Percentiles rank a stretch among this genome's conserved stretches.
Evolutionary conservation across 306 rosid genomes (phyloP).

Genomic region (Oxytropis ochrocephala): DNA sequence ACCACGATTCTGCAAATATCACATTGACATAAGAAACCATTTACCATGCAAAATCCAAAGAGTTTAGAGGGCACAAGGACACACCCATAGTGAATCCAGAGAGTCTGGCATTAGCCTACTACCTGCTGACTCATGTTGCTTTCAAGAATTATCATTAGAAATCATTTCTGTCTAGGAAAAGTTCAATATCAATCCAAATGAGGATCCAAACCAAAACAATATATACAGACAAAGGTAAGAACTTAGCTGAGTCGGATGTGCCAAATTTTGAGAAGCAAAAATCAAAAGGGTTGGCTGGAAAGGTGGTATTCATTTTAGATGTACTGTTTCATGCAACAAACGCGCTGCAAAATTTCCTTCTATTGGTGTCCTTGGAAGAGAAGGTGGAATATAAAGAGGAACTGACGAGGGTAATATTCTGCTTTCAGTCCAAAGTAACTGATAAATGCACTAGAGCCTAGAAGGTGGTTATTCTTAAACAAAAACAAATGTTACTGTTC

Average conservation of each 20-base stretch:
- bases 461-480: conserved; percentile 1
- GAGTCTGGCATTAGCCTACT: conserved; percentile 78
- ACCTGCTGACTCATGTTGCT: conserved; percentile 80
- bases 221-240: conserved; percentile 30
- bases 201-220: conserved; percentile 33
- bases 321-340: neutral
- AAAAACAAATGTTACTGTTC: neutral
- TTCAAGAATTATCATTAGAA: conserved; percentile 65
- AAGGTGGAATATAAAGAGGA: conserved; percentile 7
- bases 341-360: neutral
- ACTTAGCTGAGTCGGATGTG: conserved; percentile 26
- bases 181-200: conserved; percentile 53
- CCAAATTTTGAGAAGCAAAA: conserved; percentile 16
- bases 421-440: conserved; percentile 6
- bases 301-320: conserved; percentile 12
- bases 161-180: conserved; percentile 77
- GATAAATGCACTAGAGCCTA: neutral
- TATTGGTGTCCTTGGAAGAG: neutral
- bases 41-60: conserved; percentile 52
- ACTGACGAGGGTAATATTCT: neutral
- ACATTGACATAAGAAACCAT: conserved; percentile 27
- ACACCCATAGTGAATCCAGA: conserved; percentile 53
- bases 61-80: conserved; percentile 48
- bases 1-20: conserved; percentile 20
- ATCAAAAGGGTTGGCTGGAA: conserved; percentile 11